Evolutionary conservation across 495 filamentous ascomycete species (phyloP), one percentile per base, ranked within the genome.

Genomic region (Trichocladium antarcticum): DNA sequence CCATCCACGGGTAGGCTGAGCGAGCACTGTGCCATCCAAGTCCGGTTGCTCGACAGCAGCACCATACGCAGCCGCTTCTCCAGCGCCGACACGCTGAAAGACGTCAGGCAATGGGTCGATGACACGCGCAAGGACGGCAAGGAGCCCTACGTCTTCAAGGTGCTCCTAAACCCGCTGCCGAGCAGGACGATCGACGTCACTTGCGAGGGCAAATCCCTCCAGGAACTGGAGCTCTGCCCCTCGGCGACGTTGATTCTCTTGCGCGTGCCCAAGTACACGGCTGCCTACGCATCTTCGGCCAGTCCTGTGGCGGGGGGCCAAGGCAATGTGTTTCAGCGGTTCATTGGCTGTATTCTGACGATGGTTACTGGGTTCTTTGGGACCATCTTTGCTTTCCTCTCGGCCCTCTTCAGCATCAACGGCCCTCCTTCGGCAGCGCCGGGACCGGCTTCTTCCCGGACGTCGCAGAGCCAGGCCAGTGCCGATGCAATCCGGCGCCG

Each of bases 161-260:
- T 90, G 29, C 81, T 96, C 27, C 70, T 92, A 1, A 80, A 85
- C 0, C 92, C 90, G 1, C 66, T 77, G 11, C 87, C 87, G 2
- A 92, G 81, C 58, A 79, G 75, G 42, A 77, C 75, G 6, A 75
- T 97, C 42, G 77, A 80, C 35, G 72, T 82, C 6, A 67, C 76
- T 1, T 88, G 96, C 35, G 92, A 96, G 60, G 74, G 74, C 27
- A 69, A 79, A 36, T 72, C 74, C 0, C 73, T 95, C 0, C 61
- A 67, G 11, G 77, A 81, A 1, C 69, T 95, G 12, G 82, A 78
- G 8, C 70, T 95, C 1, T 72, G 76, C 6, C 87, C 90, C 0
- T 85, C 76, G 1, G 83, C 87, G 3, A 97, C 84, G 3, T 70
- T 97, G 1, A 84, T 96, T 34, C 77, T 96, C 45, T 73, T 93